Base-by-base conservation (phyloP, 164 flowering plant species). In the Umbellularia californica region DNA sequence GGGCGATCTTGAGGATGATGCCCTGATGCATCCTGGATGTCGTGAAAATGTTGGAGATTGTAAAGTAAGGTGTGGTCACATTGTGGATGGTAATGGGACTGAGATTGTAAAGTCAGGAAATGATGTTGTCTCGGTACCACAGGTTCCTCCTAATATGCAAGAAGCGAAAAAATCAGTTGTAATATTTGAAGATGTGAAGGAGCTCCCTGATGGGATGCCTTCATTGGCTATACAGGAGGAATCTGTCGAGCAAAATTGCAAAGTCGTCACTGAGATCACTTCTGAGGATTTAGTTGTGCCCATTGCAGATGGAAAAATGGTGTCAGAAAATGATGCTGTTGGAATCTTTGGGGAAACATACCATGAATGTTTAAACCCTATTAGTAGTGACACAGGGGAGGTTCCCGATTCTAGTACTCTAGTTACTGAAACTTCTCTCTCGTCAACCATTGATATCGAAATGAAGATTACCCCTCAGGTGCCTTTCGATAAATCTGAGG, bases 1-100 rank as follows among this genome's bases (percentile, higher is more conserved):
- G 97, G 97, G 96, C 70, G 88, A 88, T 82, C 81, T 88, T 22
- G 92, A 90, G 74, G 93, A 85, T 81, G 90, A 83, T 71, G 82
- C 71, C 68, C 74, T 88, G 72, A 72, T 78, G 24, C 58, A 64
- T 68, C 22, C 58, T 66, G 63, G 25, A 41, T 78, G 74, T 72
- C 55, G 65, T 73, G 87, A 74, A 50, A 85, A 72, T 11, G 74
- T 50, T 73, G 81, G 71, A 69, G 30, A 75, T 77, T 85, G 24
- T 69, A 79, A 75, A 80, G 82, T 60, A 14, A 84, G 72, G 65
- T 83, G 78, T 78, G 41, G 67, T 72, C 41, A 55, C 22, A 70
- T 62, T 2, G 78, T 73, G 78, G 81, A 76, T 76, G 77, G 71
- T 72, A 81, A 81, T 35, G 17, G 5, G 60, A 14, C n/a, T 41